Conservation (phyloP, 768 basidiomycete species). For the Clavulina sp. region DNA sequence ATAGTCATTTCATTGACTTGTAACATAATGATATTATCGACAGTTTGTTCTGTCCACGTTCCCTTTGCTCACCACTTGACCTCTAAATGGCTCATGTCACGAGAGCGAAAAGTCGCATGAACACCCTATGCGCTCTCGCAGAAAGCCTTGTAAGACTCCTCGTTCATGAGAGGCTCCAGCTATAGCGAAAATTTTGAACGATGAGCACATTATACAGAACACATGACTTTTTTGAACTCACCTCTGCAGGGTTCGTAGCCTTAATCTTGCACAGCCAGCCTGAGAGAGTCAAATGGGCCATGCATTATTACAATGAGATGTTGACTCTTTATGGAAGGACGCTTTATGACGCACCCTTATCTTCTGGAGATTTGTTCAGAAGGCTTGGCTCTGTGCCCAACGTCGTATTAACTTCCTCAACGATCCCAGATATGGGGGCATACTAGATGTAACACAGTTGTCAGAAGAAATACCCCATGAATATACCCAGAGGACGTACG, state of each 20-base stretch:
- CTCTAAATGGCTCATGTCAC: too few species aligned
- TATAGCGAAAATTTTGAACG: conserved; percentile 15
- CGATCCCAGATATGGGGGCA: conserved; percentile 76
- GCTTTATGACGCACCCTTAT: conserved; percentile 40
- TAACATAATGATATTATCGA: neutral
- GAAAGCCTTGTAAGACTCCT: conserved; percentile 53
- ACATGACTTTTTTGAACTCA: conserved; percentile 19
- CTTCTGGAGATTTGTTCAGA: conserved; percentile 76
- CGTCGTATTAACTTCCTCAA: conserved; percentile 60
- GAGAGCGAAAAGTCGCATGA: neutral
- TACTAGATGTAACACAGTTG: conserved; percentile 37
- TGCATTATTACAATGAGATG: neutral
- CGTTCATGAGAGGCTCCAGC: conserved; percentile 55
- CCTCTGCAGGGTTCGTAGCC: conserved; percentile 60
- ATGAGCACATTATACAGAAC: neutral
- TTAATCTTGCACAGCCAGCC: conserved; percentile 96
- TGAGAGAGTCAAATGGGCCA: conserved; percentile 18
- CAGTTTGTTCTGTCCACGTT: too few species aligned
- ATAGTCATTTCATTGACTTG: neutral
- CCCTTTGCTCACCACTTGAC: too few species aligned
- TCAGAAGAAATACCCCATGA: too few species aligned
- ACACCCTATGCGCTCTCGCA: conserved; percentile 25
- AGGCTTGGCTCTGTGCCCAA: conserved; percentile 55
- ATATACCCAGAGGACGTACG: conserved; percentile 32
- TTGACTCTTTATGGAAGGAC: neutral